Evolutionary conservation across 805 yeast genomes (phyloP).

Genomic region (Sugiyamaella lignohabitans): DNA sequence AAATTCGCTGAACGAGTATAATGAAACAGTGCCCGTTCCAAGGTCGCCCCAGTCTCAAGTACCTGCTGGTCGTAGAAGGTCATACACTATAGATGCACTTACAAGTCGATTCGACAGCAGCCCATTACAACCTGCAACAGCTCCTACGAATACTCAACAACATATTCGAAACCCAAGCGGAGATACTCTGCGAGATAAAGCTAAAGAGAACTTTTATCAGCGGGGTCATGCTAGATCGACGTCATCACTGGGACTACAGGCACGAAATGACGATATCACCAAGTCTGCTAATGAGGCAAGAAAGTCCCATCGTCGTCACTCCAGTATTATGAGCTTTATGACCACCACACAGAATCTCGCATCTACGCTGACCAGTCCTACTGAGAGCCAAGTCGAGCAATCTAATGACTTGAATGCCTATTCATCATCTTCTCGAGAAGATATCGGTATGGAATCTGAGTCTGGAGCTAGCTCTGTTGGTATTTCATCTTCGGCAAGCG

Average conservation of each 20-base stretch:
- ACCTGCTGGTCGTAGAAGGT: neutral
- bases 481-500: too few relatives aligned
- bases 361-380: conserved; percentile 5
- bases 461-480: neutral
- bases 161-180: neutral
- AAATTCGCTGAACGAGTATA: neutral
- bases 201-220: neutral
- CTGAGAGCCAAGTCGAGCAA: neutral
- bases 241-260: neutral
- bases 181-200: neutral
- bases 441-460: neutral
- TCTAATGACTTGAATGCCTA: neutral
- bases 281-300: conserved; percentile 6
- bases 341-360: conserved; percentile 3
- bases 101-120: neutral
- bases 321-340: conserved; percentile 20
- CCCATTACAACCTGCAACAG: neutral
- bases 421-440: neutral
- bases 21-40: neutral
- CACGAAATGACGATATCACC: neutral
- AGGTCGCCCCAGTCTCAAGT: neutral
- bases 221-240: neutral
- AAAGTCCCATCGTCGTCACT: conserved; percentile 19
- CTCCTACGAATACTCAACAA: neutral
- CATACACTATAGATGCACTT: neutral